Base-by-base conservation (phyloP, 169 alveolate species). In the Cryptosporidium xiaoi region DNA sequence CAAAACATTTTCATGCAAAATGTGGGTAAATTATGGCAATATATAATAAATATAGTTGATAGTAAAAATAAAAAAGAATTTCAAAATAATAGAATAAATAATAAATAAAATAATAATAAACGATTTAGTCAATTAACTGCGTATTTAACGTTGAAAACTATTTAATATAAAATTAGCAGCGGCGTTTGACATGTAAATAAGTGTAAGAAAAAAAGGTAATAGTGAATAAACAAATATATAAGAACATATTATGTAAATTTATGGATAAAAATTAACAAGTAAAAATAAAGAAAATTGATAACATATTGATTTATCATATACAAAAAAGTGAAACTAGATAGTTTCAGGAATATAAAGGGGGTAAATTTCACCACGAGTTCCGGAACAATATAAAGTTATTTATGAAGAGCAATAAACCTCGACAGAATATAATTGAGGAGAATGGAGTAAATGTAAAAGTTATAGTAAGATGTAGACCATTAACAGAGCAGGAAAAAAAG, bases 381-480 rank as follows among this genome's bases (percentile, higher is more conserved):
- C 1, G 51, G 33, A 48, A 3, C n/a, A 40, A 10, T 46, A 62
- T 33, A 10, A 55, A 66, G 65, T n/a, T 69, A 36, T 69, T 27
- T 33, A 77, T 77, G 87, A 77, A 77, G 87, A 56, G 33, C 18
- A 56, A 2, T 20, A 77, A 62, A 13, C 65, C 71, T 18, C 69
- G 71, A 5, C 71, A 44, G 15, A 77, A 77, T 31, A 48, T 50
- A 7, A 46, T 48, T 5, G 87, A 83, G 53, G 58, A 85, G 34
- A 90, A 91, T 67, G 90, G 93, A 15, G 91, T 90, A 8, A 90
- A 90, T 82, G 91, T 90, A 53, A 90, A 90, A 83, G 97, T 94
- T n/a, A 93, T 92, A 7, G 94, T 95, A 16, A 83, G 97, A 34
- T 95, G 97, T 53, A 82, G 97, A 40, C 97, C 97, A 2, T 68